Evolutionary conservation across 2,329 filamentous ascomycete genomes (phyloP).

Genomic region (Epichloe bromicola): DNA sequence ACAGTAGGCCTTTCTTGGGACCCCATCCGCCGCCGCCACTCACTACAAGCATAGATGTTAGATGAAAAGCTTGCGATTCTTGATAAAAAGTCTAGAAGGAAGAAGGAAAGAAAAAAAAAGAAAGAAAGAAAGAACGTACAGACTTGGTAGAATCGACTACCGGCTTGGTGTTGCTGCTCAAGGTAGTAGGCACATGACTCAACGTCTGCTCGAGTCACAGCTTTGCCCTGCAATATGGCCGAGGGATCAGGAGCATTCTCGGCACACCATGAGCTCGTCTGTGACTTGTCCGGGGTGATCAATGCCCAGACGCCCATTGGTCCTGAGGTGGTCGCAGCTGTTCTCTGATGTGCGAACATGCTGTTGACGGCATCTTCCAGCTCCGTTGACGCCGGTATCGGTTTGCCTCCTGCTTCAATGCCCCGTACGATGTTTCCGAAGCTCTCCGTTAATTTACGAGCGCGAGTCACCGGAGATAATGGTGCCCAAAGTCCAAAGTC

Average conservation of each 20-base stretch:
- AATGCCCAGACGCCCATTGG: constrained; percentile 62
- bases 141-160: constrained; percentile 32
- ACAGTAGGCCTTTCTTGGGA: constrained; percentile 62
- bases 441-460: constrained; percentile 48
- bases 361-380: constrained; percentile 51
- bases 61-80: not conserved
- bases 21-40: constrained; percentile 82
- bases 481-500: constrained; percentile 26
- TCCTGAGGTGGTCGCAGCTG: constrained; percentile 20
- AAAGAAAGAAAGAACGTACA: constrained; percentile 12
- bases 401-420: constrained; percentile 34
- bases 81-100: not conserved
- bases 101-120: not conserved
- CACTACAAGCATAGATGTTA: constrained; percentile 27
- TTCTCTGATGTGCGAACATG: constrained; percentile 33
- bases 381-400: constrained; percentile 55
- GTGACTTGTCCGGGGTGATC: constrained; percentile 34
- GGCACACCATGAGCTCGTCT: constrained; percentile 1
- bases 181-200: constrained; percentile 16
- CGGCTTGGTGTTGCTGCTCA: constrained; percentile 23
- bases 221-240: not conserved
- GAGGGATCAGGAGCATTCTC: constrained; percentile 7
- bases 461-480: constrained; percentile 48
- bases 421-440: constrained; percentile 70
- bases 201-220: constrained; percentile 9